A percentile compares a stretch with the other conserved stretches of the same genome.
These are phyloP conservation scores for Citrus sp. DNA, from an alignment of 345 rosid species.

Conservation along the genomic window DNA sequence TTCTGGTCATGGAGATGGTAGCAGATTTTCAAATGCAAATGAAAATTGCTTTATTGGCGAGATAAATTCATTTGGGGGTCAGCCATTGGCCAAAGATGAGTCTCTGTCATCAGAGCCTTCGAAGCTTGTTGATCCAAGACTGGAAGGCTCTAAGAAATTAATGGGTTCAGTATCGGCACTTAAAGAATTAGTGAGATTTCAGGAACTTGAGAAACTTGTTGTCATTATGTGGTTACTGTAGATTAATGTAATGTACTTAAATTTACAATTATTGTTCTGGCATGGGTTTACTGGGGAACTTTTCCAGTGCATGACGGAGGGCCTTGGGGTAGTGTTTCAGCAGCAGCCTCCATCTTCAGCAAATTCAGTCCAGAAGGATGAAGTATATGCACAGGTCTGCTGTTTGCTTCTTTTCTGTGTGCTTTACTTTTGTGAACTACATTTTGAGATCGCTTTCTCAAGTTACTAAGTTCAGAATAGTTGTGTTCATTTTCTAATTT, in stretches of 20 bases:
- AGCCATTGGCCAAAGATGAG: constrained; percentile 53
- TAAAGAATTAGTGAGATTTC: constrained; percentile 75
- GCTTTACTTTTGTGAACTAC: not conserved
- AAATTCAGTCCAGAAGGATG: constrained; percentile 63
- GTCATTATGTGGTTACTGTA: not conserved
- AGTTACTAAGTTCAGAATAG: not conserved
- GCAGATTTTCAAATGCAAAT: constrained; percentile 40
- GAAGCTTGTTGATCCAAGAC: constrained; percentile 59
- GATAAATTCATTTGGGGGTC: constrained; percentile 43
- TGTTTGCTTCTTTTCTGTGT: constrained; percentile 3
- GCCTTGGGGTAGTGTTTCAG: constrained; percentile 63
- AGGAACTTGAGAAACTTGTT: not conserved
- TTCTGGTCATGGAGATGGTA: constrained; percentile 50
- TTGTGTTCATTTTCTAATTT: not conserved
- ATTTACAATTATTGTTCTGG: constrained; percentile 18
- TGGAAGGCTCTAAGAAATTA: constrained; percentile 58
- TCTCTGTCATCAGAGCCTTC: constrained; percentile 47
- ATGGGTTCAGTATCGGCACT: constrained; percentile 67
- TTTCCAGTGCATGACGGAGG: constrained; percentile 78
- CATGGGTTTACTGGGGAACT: constrained; percentile 2
- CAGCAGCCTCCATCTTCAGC: constrained; percentile 49
- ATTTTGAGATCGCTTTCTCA: not conserved
- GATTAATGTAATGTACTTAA: constrained; percentile 2
- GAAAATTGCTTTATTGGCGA: constrained; percentile 56
- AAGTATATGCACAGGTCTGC: constrained; percentile 80